Evolutionary conservation across 257 asterid species (phyloP), one percentile per base, ranked within the genome.

Genomic region (Craterostigma plantagineum): DNA sequence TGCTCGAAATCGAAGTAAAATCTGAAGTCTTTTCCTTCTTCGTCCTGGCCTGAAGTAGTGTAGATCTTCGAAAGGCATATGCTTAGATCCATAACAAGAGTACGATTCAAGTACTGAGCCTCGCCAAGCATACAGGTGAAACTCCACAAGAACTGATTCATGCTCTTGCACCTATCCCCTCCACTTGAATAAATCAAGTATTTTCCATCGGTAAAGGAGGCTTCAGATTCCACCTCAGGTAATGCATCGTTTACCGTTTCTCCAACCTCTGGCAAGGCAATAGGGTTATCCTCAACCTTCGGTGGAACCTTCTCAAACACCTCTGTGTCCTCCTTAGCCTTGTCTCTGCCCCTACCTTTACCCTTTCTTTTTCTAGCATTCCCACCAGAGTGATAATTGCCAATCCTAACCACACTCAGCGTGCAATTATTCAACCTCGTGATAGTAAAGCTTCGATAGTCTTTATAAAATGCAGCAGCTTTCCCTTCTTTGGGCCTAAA

Each of bases 141-240:
- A 53, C 94, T 70, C 91, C 93, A 83, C 16, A 77, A 46, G 54
- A 72, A 90, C 5, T 79, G 94, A 47, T 56, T 46, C 94, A 79
- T 90, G 64, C 67, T 67, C 67, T 79, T 77, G 71, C 99, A 90
- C 50, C 82, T 64, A 49, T 83, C 99, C 7, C 93, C 95, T 11
- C 94, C 91, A 14, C 81, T 79, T 8, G 65, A 45, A 38, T 90
- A 90, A 35, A 76, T 4, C 81, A 90, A 67, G 55, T 79, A 90
- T 70, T 72, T 79, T 7, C 79, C 78, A 9, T 14, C 23, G 4
- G 66, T 61, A 43, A 82, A 87, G 8, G 78, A 68, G 9, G 52
- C 62, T 64, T 86, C 87, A 0, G 81, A 68, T 46, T 65, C 79
- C 47, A 72, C 72, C 52, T 35, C 49, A 0, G 90, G 87, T 41